phyloP scores from a whole-genome alignment of 129 eudicot genomes.

The Artemisia tridentata region DNA sequence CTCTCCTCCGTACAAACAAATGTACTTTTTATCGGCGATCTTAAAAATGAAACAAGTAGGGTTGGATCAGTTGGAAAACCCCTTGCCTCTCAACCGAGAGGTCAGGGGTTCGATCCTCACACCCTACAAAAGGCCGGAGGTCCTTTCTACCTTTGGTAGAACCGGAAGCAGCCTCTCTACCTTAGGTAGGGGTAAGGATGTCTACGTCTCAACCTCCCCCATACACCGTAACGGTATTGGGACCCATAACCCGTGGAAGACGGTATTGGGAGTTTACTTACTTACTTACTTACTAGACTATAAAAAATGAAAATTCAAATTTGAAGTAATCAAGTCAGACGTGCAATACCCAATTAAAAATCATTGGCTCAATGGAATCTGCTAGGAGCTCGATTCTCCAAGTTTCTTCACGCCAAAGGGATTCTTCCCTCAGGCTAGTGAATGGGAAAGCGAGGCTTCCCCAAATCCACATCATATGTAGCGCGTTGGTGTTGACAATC shows the following conservation, averaged over 20 bases:
- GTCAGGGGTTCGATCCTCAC: no score
- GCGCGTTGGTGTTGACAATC: slow-evolving; percentile 59
- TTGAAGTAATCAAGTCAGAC: not conserved
- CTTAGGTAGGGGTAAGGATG: no score
- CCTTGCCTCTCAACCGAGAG: no score
- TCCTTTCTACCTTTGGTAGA: no score
- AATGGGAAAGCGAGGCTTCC: slow-evolving; percentile 75
- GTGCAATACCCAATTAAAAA: slow-evolving; percentile 54
- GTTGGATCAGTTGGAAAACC: no score
- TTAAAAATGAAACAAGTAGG: slow-evolving; percentile 29
- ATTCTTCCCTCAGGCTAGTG: slow-evolving; percentile 59
- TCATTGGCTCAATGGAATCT: slow-evolving; percentile 68
- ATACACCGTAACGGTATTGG: no score
- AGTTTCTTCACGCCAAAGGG: slow-evolving; percentile 61
- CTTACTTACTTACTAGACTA: no score
- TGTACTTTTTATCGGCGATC: slow-evolving; percentile 43
- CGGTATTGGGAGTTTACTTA: no score
- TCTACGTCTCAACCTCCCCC: no score
- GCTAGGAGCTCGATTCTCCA: slow-evolving; percentile 80
- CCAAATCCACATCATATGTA: slow-evolving; percentile 97
- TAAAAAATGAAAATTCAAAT: not conserved
- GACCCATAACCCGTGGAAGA: no score
- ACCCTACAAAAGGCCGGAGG: no score
- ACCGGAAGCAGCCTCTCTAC: no score
- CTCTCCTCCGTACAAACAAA: slow-evolving; percentile 89